Evolutionary conservation across 306 rosid species (phyloP).

Genomic region (Pyrus betulifolia): DNA sequence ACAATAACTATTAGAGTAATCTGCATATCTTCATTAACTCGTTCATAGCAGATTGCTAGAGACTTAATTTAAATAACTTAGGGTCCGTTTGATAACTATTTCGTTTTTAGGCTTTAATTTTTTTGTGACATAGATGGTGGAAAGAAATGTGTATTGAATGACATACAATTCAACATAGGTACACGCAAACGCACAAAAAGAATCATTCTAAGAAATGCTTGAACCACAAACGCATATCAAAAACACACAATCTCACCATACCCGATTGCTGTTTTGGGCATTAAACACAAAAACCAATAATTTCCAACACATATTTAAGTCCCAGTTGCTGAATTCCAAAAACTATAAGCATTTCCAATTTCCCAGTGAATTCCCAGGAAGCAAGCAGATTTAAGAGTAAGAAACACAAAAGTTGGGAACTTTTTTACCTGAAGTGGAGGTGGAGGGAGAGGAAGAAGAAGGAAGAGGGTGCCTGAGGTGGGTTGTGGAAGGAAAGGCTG

Average conservation of each 20-base stretch:
- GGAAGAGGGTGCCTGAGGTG: conserved; percentile 42
- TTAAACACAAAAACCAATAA: neutral
- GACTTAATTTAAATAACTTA: neutral
- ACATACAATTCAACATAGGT: neutral
- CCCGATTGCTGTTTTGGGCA: neutral
- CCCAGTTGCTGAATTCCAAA: neutral
- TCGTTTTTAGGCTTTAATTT: neutral
- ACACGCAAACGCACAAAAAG: neutral
- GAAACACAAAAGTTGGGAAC: neutral
- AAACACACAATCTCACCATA: neutral
- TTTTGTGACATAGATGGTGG: too few species aligned
- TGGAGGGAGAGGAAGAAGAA: conserved; percentile 25
- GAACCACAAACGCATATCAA: neutral
- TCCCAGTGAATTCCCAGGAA: neutral
- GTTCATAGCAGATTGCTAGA: neutral
- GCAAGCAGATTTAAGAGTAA: neutral
- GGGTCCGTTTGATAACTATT: neutral
- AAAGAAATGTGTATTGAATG: too few species aligned
- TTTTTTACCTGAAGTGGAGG: conserved; percentile 14
- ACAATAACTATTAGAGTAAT: neutral
- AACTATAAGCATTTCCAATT: neutral
- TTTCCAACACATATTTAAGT: neutral
- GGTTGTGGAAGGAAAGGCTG: conserved; percentile 51
- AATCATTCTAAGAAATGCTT: neutral
- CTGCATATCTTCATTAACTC: neutral